Conservation (phyloP, 768 basidiomycete genomes). For the Pulveroboletus sp. region DNA sequence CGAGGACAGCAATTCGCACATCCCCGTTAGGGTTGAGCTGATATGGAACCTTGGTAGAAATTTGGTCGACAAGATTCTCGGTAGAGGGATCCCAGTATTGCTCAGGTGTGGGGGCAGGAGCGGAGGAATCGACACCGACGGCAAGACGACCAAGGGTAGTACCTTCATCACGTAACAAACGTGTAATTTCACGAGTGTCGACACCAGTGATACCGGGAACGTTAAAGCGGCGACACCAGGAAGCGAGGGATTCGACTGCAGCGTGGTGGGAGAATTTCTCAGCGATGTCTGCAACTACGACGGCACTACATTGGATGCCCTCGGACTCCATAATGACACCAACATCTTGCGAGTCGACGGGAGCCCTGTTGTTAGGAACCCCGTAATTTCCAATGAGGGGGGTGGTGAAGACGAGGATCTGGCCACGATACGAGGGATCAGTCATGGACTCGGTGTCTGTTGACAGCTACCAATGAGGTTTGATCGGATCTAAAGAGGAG, state of each 20-base stretch:
- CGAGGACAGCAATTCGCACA: slow-evolving; percentile 90
- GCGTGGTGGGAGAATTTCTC: slow-evolving; percentile 93
- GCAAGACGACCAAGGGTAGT: slow-evolving; percentile 93
- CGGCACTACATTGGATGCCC: slow-evolving; percentile 85
- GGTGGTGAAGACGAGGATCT: slow-evolving; percentile 97
- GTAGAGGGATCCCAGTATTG: slow-evolving; percentile 91
- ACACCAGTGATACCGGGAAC: slow-evolving; percentile 95
- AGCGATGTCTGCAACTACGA: slow-evolving; percentile 93
- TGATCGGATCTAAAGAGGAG: not conserved
- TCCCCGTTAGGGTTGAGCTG: slow-evolving; percentile 82
- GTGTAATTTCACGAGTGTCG: slow-evolving; percentile 95
- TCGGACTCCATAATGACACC: slow-evolving; percentile 88
- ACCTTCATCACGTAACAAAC: slow-evolving; percentile 90
- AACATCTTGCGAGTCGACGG: slow-evolving; percentile 69
- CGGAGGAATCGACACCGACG: slow-evolving; percentile 65
- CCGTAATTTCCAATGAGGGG: slow-evolving; percentile 99
- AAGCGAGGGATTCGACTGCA: slow-evolving; percentile 87
- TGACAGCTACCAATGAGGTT: slow-evolving; percentile 9
- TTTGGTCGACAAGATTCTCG: slow-evolving; percentile 93
- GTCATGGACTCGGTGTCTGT: slow-evolving; percentile 99
- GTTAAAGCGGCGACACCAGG: slow-evolving; percentile 88
- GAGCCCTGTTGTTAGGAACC: slow-evolving; percentile 77
- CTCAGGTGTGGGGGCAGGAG: slow-evolving; percentile 53
- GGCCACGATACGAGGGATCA: slow-evolving; percentile 96
- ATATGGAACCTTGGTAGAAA: slow-evolving; percentile 83